Percentiles rank a stretch among this genome's conserved stretches.
These are phyloP conservation scores for Austroboletus novae-zelandiae DNA, from an alignment of 1,284 basidiomycete genomes.

Conservation along the genomic window DNA sequence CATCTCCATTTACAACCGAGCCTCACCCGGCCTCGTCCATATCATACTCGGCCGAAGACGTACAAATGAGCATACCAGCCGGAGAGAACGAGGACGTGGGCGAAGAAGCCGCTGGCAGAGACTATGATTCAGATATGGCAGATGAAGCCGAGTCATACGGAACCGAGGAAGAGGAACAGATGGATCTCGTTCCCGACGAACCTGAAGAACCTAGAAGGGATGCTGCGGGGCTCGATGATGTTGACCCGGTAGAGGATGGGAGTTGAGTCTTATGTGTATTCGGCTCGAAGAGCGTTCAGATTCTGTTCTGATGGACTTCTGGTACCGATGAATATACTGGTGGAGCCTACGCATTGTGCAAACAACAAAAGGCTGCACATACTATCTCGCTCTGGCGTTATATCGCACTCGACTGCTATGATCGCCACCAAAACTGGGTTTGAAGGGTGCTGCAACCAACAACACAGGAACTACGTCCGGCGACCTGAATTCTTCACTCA, in stretches of 20 bases:
- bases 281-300: neutral
- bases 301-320: too few relatives aligned
- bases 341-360: too few relatives aligned
- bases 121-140: slow-evolving; percentile 27
- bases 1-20: slow-evolving; percentile 30
- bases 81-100: slow-evolving; percentile 27
- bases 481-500: too few relatives aligned
- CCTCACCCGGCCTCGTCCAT: slow-evolving; percentile 23
- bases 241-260: slow-evolving; percentile 12
- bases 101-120: slow-evolving; percentile 30
- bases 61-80: slow-evolving; percentile 14
- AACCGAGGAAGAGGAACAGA: slow-evolving; percentile 33
- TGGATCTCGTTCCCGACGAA: slow-evolving; percentile 35
- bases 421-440: too few relatives aligned
- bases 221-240: slow-evolving; percentile 27
- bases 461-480: too few relatives aligned
- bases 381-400: too few relatives aligned
- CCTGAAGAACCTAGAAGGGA: slow-evolving; percentile 35
- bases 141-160: slow-evolving; percentile 33
- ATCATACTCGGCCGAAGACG: slow-evolving; percentile 19
- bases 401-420: too few relatives aligned
- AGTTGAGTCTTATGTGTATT: slow-evolving; percentile 1
- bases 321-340: too few relatives aligned
- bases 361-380: too few relatives aligned
- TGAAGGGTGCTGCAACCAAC: too few relatives aligned